phyloP scores from a whole-genome alignment of 805 yeast genomes.

The Candida golubevii region DNA sequence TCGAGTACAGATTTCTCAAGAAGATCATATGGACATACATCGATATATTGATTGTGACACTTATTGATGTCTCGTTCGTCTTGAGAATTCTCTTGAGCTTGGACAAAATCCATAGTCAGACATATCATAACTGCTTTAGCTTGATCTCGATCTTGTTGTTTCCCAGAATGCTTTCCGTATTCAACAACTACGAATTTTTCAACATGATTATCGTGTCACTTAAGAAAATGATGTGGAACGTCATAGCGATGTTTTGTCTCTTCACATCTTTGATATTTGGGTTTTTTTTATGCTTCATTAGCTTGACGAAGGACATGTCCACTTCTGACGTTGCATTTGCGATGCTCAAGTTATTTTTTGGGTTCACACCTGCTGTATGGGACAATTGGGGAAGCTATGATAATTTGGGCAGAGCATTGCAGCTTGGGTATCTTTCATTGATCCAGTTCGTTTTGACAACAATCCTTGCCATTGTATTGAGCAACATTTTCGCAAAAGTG shows the following conservation, averaged over 20 bases:
- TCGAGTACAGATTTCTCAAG: constrained; percentile 43
- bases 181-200: constrained; percentile 50
- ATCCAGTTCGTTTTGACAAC: constrained; percentile 53
- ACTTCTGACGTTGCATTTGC: constrained; percentile 46
- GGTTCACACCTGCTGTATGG: constrained; percentile 61
- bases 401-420: constrained; percentile 42
- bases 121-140: constrained; percentile 32
- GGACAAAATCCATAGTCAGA: constrained; percentile 12
- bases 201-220: constrained; percentile 49
- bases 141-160: constrained; percentile 45
- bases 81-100: constrained; percentile 18
- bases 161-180: constrained; percentile 46
- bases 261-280: constrained; percentile 50
- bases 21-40: constrained; percentile 52
- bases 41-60: constrained; percentile 39
- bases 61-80: constrained; percentile 33
- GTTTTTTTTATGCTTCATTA: constrained; percentile 51
- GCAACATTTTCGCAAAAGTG: constrained; percentile 36
- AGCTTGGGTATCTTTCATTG: constrained; percentile 48
- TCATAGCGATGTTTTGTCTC: constrained; percentile 45
- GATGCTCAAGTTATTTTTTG: constrained; percentile 49
- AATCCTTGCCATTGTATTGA: constrained; percentile 51
- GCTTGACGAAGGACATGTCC: constrained; percentile 40
- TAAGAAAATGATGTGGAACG: constrained; percentile 47
- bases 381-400: constrained; percentile 48